Evolutionary conservation across 2,329 filamentous ascomycete species (phyloP).

Genomic region (Penicillium sp.): DNA sequence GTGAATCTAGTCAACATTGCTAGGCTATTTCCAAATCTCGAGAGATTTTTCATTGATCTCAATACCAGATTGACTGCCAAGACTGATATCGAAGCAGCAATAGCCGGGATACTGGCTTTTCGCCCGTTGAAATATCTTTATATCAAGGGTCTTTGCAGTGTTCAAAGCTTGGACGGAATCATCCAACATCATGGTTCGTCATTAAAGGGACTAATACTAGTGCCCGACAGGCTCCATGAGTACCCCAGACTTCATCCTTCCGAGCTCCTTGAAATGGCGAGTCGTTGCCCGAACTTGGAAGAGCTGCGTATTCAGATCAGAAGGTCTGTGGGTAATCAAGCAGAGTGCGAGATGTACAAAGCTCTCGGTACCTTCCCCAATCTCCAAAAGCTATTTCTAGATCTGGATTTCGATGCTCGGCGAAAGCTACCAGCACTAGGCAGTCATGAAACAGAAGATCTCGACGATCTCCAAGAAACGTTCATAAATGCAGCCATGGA

Average conservation of each 20-base stretch:
- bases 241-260: not conserved
- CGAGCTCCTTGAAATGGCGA: slow-evolving; percentile 4
- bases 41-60: slow-evolving; percentile 7
- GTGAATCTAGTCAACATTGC: not conserved
- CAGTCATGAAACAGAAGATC: not conserved
- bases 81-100: not conserved
- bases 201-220: slow-evolving; percentile 4
- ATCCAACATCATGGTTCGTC: slow-evolving; percentile 3
- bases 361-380: slow-evolving; percentile 7
- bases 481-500: slow-evolving; percentile 14
- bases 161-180: not conserved
- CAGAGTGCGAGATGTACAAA: slow-evolving; percentile 15
- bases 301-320: slow-evolving; percentile 9
- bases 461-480: not conserved
- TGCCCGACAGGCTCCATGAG: not conserved
- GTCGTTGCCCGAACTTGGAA: slow-evolving; percentile 5
- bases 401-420: slow-evolving; percentile 5
- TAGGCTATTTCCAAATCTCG: slow-evolving; percentile 2
- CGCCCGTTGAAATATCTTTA: slow-evolving; percentile 6
- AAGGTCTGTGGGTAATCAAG: slow-evolving; percentile 7
- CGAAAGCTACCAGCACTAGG: not conserved
- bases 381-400: slow-evolving; percentile 12
- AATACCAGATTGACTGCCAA: not conserved
- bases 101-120: slow-evolving; percentile 2
- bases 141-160: not conserved